These are phyloP conservation scores for Xylaria longipes DNA, from an alignment of 495 filamentous ascomycete species.

Conservation along the genomic window DNA sequence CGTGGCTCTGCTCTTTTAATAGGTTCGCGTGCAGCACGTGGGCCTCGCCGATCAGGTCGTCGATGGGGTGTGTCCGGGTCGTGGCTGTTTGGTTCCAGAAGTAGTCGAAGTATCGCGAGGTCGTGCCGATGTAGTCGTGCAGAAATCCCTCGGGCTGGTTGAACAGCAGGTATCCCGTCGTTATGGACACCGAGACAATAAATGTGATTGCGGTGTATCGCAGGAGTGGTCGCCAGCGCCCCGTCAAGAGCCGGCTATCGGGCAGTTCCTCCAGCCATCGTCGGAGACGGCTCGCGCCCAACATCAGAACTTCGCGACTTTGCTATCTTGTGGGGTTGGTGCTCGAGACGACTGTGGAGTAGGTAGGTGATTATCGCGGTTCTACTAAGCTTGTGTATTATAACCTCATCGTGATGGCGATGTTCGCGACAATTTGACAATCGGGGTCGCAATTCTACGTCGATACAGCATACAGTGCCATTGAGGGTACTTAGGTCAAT, in stretches of 20 bases:
- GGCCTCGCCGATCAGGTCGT: constrained; percentile 48
- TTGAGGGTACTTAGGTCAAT: not conserved
- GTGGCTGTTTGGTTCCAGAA: constrained; percentile 32
- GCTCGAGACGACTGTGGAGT: not conserved
- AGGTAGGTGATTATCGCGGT: not conserved
- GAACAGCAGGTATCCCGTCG: constrained; percentile 31
- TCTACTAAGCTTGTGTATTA: not conserved
- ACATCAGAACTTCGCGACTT: constrained; percentile 19
- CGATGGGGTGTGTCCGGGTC: constrained; percentile 48
- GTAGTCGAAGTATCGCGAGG: constrained; percentile 37
- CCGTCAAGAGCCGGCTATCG: constrained; percentile 29
- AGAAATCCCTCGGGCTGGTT: constrained; percentile 36
- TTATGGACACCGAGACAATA: constrained; percentile 32
- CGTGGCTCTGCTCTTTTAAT: constrained; percentile 49
- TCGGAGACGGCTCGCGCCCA: constrained; percentile 21
- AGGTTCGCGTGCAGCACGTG: constrained; percentile 43
- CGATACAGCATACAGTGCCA: not conserved
- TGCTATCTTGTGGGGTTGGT: not conserved
- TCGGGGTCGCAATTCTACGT: not conserved
- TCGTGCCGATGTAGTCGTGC: constrained; percentile 19
- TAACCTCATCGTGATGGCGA: not conserved
- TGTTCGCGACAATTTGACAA: not conserved
- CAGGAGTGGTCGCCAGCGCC: constrained; percentile 33
- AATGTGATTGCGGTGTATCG: constrained; percentile 32
- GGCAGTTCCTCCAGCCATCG: constrained; percentile 32